phyloP scores from a whole-genome alignment of 2,329 filamentous ascomycete species.

The Microsporum ferrugineum region DNA sequence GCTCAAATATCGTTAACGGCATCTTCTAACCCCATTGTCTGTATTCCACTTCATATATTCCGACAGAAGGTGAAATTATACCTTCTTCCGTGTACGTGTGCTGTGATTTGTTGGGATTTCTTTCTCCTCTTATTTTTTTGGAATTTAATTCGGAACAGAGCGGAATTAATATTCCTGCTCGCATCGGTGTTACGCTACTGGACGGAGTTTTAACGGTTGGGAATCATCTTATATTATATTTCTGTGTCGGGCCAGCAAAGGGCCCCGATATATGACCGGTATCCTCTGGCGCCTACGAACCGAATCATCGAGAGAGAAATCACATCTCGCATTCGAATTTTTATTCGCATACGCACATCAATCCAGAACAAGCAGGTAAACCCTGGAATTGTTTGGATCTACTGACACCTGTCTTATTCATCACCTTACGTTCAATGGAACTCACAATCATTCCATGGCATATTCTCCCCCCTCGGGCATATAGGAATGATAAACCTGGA shows the following conservation, averaged over 20 bases:
- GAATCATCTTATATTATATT: neutral
- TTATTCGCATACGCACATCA: neutral
- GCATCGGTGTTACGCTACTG: neutral
- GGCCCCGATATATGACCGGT: neutral
- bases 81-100: neutral
- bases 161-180: neutral
- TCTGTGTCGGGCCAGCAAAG: neutral
- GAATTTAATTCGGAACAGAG: neutral
- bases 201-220: neutral
- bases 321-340: neutral
- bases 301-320: neutral
- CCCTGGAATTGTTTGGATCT: neutral
- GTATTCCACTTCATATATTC: neutral
- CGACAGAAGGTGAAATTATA: neutral
- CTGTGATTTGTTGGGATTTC: neutral
- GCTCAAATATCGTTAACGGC: slow-evolving; percentile 77
- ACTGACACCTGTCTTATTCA: neutral
- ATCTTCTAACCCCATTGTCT: slow-evolving; percentile 54
- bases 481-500: neutral
- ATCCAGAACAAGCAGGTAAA: neutral
- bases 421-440: neutral
- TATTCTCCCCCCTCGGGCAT: neutral
- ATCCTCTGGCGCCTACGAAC: neutral
- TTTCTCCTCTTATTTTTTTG: neutral
- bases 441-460: neutral